phyloP scores from a whole-genome alignment of 495 filamentous ascomycete genomes.

The Clavariopsis aquatica region DNA sequence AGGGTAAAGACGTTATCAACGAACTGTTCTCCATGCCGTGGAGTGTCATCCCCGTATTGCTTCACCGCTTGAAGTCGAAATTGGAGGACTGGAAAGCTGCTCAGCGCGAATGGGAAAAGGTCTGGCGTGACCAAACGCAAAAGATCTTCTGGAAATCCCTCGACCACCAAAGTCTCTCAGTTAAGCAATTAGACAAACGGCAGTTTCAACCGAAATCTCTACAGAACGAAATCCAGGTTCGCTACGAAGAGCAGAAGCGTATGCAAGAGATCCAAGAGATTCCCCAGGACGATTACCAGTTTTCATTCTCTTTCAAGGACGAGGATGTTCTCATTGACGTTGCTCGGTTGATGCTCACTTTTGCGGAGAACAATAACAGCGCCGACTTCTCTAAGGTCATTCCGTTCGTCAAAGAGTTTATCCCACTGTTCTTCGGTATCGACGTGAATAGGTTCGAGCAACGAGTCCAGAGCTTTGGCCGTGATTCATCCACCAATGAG shows the following conservation, averaged over 20 bases:
- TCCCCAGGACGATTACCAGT: constrained; percentile 68
- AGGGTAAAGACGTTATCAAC: constrained; percentile 75
- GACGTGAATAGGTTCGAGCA: constrained; percentile 72
- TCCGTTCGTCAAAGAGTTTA: constrained; percentile 83
- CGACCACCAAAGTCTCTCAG: constrained; percentile 89
- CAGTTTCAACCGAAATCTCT: constrained; percentile 84
- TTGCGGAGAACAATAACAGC: constrained; percentile 67
- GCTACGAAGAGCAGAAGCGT: constrained; percentile 79
- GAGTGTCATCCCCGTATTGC: constrained; percentile 79
- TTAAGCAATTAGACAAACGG: constrained; percentile 82
- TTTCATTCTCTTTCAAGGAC: constrained; percentile 71
- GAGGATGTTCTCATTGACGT: constrained; percentile 78
- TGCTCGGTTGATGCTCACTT: constrained; percentile 74
- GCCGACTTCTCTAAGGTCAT: constrained; percentile 74
- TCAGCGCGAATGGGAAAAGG: constrained; percentile 97
- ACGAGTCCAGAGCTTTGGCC: constrained; percentile 70
- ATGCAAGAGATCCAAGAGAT: constrained; percentile 60
- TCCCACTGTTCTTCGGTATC: constrained; percentile 85
- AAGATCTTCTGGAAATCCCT: constrained; percentile 91
- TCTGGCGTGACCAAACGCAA: constrained; percentile 93
- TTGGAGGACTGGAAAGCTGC: constrained; percentile 96
- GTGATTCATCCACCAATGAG: constrained; percentile 63
- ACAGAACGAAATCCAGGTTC: constrained; percentile 79
- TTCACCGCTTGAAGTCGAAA: constrained; percentile 86
- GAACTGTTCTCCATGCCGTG: constrained; percentile 80